A percentile compares a stretch with the other conserved stretches of the same genome.
These are phyloP conservation scores for Ascocoryne sarcoides DNA, from an alignment of 2,329 filamentous ascomycete species.

Conservation along the genomic window DNA sequence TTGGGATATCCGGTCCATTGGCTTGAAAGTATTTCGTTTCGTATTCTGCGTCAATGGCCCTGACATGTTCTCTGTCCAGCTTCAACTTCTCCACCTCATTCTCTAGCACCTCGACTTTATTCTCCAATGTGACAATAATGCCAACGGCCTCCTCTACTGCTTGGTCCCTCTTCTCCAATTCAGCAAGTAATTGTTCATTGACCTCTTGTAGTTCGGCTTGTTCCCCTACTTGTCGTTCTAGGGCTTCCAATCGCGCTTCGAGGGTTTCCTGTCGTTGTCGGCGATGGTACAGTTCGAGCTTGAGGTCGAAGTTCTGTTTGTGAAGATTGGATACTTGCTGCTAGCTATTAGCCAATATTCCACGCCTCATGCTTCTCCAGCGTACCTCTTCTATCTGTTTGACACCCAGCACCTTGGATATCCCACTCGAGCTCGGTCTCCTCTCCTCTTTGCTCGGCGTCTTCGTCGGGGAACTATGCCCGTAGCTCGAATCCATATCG, in stretches of 20 bases:
- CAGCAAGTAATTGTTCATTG: slow-evolving; percentile 48
- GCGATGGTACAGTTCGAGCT: slow-evolving; percentile 62
- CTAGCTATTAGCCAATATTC: slow-evolving; percentile 8
- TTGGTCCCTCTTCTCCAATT: slow-evolving; percentile 60
- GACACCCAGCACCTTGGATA: slow-evolving; percentile 45
- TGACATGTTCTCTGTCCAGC: slow-evolving; percentile 45
- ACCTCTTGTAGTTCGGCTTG: slow-evolving; percentile 44
- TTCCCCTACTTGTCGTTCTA: slow-evolving; percentile 35
- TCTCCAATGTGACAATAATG: slow-evolving; percentile 59
- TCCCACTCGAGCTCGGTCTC: slow-evolving; percentile 24
- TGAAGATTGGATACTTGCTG: slow-evolving; percentile 58
- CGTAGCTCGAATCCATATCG: slow-evolving; percentile 11
- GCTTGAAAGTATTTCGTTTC: slow-evolving; percentile 16
- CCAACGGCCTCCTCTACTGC: slow-evolving; percentile 62
- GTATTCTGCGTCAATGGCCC: slow-evolving; percentile 36
- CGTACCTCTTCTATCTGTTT: slow-evolving; percentile 61
- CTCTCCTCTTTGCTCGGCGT: slow-evolving; percentile 18
- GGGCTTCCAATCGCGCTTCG: slow-evolving; percentile 47
- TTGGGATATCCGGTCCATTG: slow-evolving; percentile 15
- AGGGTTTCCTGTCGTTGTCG: slow-evolving; percentile 53
- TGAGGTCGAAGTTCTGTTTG: slow-evolving; percentile 71
- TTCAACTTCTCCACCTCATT: slow-evolving; percentile 32
- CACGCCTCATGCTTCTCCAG: not conserved
- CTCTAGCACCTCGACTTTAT: slow-evolving; percentile 37
- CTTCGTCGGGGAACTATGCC: slow-evolving; percentile 26